A percentile compares a stretch with the other conserved stretches of the same genome.
phyloP scores from a whole-genome alignment of 1,284 basidiomycete species.

The Apiotrichum gamsii region DNA sequence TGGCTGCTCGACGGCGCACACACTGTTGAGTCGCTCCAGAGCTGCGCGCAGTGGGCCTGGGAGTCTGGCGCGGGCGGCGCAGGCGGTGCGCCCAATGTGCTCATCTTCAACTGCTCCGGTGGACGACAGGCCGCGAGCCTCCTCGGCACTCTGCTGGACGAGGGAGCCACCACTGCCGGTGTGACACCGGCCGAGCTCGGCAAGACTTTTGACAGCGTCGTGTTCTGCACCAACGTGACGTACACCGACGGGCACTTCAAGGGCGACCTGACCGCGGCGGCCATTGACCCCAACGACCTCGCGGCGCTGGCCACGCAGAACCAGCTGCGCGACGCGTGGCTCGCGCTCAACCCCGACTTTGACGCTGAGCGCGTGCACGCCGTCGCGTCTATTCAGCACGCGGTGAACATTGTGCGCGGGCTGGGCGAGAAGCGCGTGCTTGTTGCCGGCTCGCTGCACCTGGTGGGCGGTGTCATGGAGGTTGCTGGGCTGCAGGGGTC shows the following conservation, averaged over 20 bases:
- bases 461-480: slow-evolving; percentile 91
- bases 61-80: background rate
- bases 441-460: slow-evolving; percentile 86
- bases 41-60: slow-evolving; percentile 72
- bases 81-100: slow-evolving; percentile 50
- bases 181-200: slow-evolving; percentile 49
- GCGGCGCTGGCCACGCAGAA: slow-evolving; percentile 66
- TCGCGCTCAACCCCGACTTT: slow-evolving; percentile 57
- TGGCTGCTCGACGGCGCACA: slow-evolving; percentile 98
- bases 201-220: slow-evolving; percentile 66
- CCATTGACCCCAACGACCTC: slow-evolving; percentile 60
- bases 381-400: slow-evolving; percentile 82
- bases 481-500: slow-evolving; percentile 66
- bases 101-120: slow-evolving; percentile 95
- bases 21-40: slow-evolving; percentile 81
- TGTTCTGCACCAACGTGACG: slow-evolving; percentile 96
- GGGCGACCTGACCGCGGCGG: slow-evolving; percentile 69
- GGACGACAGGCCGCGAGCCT: slow-evolving; percentile 75
- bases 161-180: slow-evolving; percentile 24
- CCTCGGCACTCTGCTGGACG: slow-evolving; percentile 55
- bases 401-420: slow-evolving; percentile 58
- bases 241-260: slow-evolving; percentile 83
- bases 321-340: slow-evolving; percentile 70
- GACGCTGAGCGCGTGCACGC: slow-evolving; percentile 62
- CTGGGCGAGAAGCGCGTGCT: slow-evolving; percentile 54